Evolutionary conservation across 176 grass and related monocot species (phyloP), one percentile per base, ranked within the genome.

Genomic region (Chrysopogon serrulatus): DNA sequence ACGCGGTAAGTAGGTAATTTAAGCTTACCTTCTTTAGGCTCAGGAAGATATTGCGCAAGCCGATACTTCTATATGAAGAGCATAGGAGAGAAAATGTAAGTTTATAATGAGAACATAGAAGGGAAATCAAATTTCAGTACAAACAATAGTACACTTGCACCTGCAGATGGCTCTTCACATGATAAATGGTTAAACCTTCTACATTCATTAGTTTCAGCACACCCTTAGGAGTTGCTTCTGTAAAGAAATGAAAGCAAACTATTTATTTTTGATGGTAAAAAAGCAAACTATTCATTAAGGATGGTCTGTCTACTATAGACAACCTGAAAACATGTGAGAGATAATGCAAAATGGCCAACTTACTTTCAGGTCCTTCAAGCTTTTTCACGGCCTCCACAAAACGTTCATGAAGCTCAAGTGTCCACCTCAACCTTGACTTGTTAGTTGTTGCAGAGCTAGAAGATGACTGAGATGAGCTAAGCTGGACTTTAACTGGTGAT

Each of bases 121-220:
- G 12, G 37, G 15, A 44, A 57, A 28, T 68, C 68, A 10, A 15
- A 68, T n/a, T 78, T 45, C 18, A 61, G 36, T 57, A 11, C 1
- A 33, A 6, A 32, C 2, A 19, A 27, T 33, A 11, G 7, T 57
- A n/a, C 10, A 85, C 2, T 36, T 13, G 37, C 76, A 98, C 96
- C 96, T 98, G 96, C 44, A 99, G 90, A 68, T 99, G 96, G 82
- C 93, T 96, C 91, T 99, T 99, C 85, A 99, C 96, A 86, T 99
- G 96, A 69, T 91, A 99, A 33, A 99, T 96, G 8, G 96, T 99
- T 60, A 99, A 81, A 65, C 91, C 93, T 65, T 96, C 91, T 75
- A 99, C 93, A 71, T 96, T 96, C 96, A 99, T 99, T 65, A 99
- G 90, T 80, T 96, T 99, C 53, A 95, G 85, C 2, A 99, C 91